Base-by-base conservation (phyloP, 345 rosid species). In the Aurinia saxatilis region DNA sequence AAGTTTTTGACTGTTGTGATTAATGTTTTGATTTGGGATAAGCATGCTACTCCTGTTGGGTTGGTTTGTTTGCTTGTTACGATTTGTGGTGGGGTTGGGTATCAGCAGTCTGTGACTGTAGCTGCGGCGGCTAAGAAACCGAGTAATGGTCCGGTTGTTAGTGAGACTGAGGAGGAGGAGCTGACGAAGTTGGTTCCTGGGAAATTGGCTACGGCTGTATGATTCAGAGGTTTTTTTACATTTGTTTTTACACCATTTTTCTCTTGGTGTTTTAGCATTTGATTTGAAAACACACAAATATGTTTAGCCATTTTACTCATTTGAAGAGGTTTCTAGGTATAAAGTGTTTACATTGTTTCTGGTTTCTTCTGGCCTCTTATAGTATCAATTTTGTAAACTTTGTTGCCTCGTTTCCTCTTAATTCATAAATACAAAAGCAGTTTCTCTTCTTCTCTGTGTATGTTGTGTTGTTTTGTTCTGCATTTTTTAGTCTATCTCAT, bases 11-110 rank as follows among this genome's bases (percentile, higher is more conserved):
- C 97, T 0, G 97, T 93, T 67, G 83, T 83, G 53, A 90, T 93
- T 73, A 93, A 93, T 79, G 96, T 93, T 50, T 5, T 84, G 72
- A 87, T 93, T 44, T 93, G 99, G 99, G 99, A 90, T 67, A 93
- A 93, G 73, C 99, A 93, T 53, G 99, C 97, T 1, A 84, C 78
- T 72, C 95, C 97, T 0, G 71, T 90, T 61, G 99, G 99, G 34
- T 77, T 93, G 75, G 70, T 90, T 66, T 87, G 97, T 77, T 91
- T 93, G 29, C 83, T 91, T 46, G 62, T 90, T 66, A 93, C 99
- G 0, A 79, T 93, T 47, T 58, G 83, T 11, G 99, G 99, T 48
- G 99, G 99, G 2, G 81, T 93, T 77, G 79, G 83, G 60, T 93
- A 93, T 77, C 99, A 93, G 80, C 99, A 93, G 74, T 90, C 97